Percentiles rank a stretch among this genome's conserved stretches.
Evolutionary conservation across 257 asterid species (phyloP).

Genomic region (Linaria vulgaris): DNA sequence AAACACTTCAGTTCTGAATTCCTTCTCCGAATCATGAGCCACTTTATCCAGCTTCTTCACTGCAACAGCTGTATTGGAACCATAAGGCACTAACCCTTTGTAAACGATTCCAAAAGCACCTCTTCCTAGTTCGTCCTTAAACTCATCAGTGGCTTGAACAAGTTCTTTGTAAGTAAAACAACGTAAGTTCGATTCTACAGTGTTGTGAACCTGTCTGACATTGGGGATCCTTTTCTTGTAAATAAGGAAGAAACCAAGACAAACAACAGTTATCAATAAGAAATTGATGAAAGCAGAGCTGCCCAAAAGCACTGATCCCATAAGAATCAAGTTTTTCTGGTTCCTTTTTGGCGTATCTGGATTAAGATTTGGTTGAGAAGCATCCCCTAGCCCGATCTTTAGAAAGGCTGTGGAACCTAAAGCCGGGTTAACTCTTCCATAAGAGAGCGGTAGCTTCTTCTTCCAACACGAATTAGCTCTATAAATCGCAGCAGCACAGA

Average conservation of each 20-base stretch:
- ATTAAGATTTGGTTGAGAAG: not conserved
- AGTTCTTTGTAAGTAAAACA: constrained; percentile 34
- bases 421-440: constrained; percentile 25
- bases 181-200: not conserved
- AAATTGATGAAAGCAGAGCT: constrained; percentile 37
- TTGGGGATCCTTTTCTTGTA: constrained; percentile 13
- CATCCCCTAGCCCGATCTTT: constrained; percentile 11
- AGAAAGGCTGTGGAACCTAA: not conserved
- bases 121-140: constrained; percentile 41
- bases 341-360: constrained; percentile 18
- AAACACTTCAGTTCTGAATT: too few relatives aligned
- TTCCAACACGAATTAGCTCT: constrained; percentile 31
- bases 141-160: constrained; percentile 35
- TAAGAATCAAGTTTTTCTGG: constrained; percentile 19
- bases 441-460: constrained; percentile 46
- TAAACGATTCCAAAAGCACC: constrained; percentile 54
- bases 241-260: constrained; percentile 14
- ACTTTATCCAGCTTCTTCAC: constrained; percentile 48
- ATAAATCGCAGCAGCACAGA: constrained; percentile 41
- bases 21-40: constrained; percentile 23
- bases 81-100: constrained; percentile 31
- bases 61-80: constrained; percentile 28
- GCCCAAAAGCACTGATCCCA: constrained; percentile 39
- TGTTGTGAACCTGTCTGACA: constrained; percentile 4
- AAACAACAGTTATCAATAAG: not conserved